phyloP scores from a whole-genome alignment of 2,329 filamentous ascomycete genomes.

The Penicillium sp. region DNA sequence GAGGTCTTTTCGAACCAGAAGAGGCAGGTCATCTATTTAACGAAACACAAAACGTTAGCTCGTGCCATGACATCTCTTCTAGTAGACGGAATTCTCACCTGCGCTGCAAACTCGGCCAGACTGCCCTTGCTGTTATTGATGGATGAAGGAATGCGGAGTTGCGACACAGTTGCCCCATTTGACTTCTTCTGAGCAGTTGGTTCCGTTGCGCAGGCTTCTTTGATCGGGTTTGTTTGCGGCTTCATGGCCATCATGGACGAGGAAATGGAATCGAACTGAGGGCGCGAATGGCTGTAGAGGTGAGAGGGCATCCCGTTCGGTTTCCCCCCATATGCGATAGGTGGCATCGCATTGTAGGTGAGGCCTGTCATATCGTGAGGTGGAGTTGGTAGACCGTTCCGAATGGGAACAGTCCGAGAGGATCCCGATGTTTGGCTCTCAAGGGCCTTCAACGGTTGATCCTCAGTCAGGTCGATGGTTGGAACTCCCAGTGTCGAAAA shows the following conservation, averaged over 20 bases:
- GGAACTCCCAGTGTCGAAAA: slow-evolving; percentile 28
- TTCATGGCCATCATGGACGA: slow-evolving; percentile 27
- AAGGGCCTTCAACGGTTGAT: slow-evolving; percentile 15
- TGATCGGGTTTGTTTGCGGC: slow-evolving; percentile 24
- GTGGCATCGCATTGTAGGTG: slow-evolving; percentile 36
- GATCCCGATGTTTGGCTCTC: slow-evolving; percentile 21
- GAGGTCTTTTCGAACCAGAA: slow-evolving; percentile 95
- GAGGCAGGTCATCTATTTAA: slow-evolving; percentile 77
- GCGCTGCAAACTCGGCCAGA: slow-evolving; percentile 77
- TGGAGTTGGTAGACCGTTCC: slow-evolving; percentile 45
- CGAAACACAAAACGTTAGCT: background rate
- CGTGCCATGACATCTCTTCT: background rate
- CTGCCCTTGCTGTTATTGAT: slow-evolving; percentile 75
- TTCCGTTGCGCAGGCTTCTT: slow-evolving; percentile 25
- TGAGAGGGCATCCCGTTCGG: slow-evolving; percentile 28
- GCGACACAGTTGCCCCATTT: slow-evolving; percentile 44
- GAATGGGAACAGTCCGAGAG: slow-evolving; percentile 38
- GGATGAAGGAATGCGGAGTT: slow-evolving; percentile 69
- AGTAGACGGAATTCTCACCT: slow-evolving; percentile 52
- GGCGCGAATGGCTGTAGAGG: slow-evolving; percentile 26
- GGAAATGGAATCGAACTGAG: slow-evolving; percentile 23
- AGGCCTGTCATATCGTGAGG: slow-evolving; percentile 46
- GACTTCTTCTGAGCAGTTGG: slow-evolving; percentile 28
- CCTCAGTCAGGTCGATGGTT: slow-evolving; percentile 24
- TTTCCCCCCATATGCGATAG: slow-evolving; percentile 35